These are phyloP conservation scores for Nakataea oryzae DNA, from an alignment of 2,329 filamentous ascomycete genomes.

Conservation along the genomic window DNA sequence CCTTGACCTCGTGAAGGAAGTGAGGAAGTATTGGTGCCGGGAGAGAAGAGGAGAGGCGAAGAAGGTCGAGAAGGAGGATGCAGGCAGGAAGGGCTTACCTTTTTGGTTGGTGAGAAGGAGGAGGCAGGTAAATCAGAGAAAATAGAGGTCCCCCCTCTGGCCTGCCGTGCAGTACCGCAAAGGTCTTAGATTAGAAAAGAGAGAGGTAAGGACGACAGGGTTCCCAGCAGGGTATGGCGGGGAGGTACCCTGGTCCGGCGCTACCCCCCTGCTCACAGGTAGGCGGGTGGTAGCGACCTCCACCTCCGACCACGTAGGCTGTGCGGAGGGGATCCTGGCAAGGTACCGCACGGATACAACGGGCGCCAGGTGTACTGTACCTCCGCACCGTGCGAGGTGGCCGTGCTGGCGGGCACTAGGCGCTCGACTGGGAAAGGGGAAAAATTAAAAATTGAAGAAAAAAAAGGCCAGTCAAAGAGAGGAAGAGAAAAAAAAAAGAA, in stretches of 20 bases:
- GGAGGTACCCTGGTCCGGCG: constrained; percentile 2
- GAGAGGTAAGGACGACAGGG: constrained; percentile 6
- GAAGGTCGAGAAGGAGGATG: constrained; percentile 4
- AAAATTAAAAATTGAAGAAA: not conserved
- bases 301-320: not conserved
- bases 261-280: not conserved
- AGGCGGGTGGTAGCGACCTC: constrained; percentile 1
- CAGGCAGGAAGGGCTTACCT: constrained; percentile 3
- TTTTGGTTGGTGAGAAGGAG: constrained; percentile 8
- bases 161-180: constrained; percentile 15
- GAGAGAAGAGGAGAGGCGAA: constrained; percentile 1
- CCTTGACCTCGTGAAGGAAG: not conserved
- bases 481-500: not conserved
- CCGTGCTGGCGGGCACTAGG: constrained; percentile 3
- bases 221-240: constrained; percentile 2
- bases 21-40: not conserved
- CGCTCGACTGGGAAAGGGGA: not conserved
- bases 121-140: constrained; percentile 11
- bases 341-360: constrained; percentile 3
- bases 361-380: not conserved
- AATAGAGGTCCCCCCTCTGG: constrained; percentile 11
- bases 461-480: not conserved
- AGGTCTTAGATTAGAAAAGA: constrained; percentile 12
- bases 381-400: constrained; percentile 2
- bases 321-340: not conserved